Evolutionary conservation across 345 rosid genomes (phyloP), one percentile per base, ranked within the genome.

Genomic region (Pugionium cornutum): DNA sequence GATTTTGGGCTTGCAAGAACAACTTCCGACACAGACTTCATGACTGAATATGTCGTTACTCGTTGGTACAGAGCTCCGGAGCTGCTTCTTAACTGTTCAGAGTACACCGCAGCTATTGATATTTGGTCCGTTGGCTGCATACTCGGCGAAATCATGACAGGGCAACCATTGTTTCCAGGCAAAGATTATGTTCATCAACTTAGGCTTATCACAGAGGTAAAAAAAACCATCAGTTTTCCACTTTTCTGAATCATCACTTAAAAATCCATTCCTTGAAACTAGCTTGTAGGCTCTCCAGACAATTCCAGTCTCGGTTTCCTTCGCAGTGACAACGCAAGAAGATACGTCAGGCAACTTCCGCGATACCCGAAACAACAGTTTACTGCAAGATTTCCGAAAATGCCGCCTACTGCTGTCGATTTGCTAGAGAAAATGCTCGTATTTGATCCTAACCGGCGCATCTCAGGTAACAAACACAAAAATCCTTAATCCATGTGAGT

Each of bases 91-190:
- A 94, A 90, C 77, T 94, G 99, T 77, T 91, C 99, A 4, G 97
- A 94, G 73, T 94, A 94, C 76, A 94, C 96, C 29, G 99, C 95
- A 43, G 97, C 99, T 37, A 91, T 91, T 36, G 99, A 94, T 78
- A 89, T 94, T 49, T 94, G 99, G 99, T 94, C 99, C 4, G 97
- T 91, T 56, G 99, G 99, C 67, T 94, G 99, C 80, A 87, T 94
- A 69, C 89, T 94, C 36, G 97, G 97, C 39, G 99, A 94, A 69
- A 87, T 81, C 58, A 83, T 88, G 92, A 87, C 91, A 6, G 79
- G 92, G 8, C 80, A 86, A 54, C 97, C 99, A 7, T 67, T 91
- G 65, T 94, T 94, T 79, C 99, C 97, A 30, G 99, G 99, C 25
- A 94, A 58, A 78, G 99, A 94, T 66, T 90, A 94, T 83, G 96